Conservation (phyloP, 331 rosid genomes). For the Quercus phellos region DNA sequence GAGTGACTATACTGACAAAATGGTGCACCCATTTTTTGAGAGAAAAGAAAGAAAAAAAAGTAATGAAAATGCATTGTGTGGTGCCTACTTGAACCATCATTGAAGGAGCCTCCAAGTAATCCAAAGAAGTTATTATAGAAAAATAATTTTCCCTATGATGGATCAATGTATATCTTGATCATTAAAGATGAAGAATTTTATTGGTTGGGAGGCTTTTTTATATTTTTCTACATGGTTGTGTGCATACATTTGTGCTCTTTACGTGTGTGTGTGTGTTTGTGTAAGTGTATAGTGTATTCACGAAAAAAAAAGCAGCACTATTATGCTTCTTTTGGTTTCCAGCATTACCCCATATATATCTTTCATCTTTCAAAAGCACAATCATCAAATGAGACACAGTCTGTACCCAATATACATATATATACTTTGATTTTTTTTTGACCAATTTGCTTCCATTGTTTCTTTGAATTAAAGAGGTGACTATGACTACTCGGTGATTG, state of each 20-base stretch:
- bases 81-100: conserved; percentile 6
- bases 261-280: too few relatives aligned
- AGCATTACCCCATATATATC: not conserved
- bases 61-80: conserved; percentile 4
- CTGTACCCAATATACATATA: not conserved
- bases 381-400: not conserved
- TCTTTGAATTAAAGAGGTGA: not conserved
- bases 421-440: not conserved
- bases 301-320: too few relatives aligned
- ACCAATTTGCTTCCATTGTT: not conserved
- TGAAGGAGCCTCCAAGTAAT: conserved; percentile 3
- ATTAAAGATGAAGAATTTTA: not conserved
- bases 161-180: not conserved
- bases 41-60: not conserved
- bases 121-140: conserved; percentile 1
- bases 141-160: not conserved
- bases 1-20: not conserved
- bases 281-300: too few relatives aligned
- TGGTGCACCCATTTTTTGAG: not conserved
- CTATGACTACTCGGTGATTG: not conserved
- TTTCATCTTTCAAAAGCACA: not conserved
- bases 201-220: not conserved
- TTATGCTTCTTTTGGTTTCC: conserved; percentile 1
- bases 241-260: not conserved
- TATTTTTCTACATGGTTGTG: not conserved